These are phyloP conservation scores for Boletus reticulatus DNA, from an alignment of 768 basidiomycete genomes.

Conservation along the genomic window DNA sequence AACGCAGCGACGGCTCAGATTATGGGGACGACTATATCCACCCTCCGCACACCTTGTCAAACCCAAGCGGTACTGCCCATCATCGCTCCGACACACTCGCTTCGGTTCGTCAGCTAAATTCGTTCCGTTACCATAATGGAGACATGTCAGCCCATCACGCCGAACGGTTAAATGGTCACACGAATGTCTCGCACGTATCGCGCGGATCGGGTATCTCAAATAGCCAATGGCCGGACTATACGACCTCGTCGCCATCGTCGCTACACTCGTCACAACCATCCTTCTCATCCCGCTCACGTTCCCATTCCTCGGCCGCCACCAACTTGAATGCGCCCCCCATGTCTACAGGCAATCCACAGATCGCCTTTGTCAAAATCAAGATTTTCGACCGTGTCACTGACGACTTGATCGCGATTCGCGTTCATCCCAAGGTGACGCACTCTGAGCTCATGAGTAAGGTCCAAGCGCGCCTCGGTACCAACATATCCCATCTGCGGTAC, in stretches of 20 bases:
- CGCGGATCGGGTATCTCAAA: conserved; percentile 28
- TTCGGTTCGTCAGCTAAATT: conserved; percentile 35
- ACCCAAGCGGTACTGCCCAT: conserved; percentile 33
- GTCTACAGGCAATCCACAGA: conserved; percentile 74
- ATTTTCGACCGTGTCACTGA: conserved; percentile 93
- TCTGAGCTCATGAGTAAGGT: conserved; percentile 90
- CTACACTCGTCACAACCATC: conserved; percentile 53
- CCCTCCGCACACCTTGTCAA: conserved; percentile 39
- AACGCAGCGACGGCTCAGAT: conserved; percentile 61
- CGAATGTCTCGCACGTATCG: conserved; percentile 26
- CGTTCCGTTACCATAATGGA: conserved; percentile 21
- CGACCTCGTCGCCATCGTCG: conserved; percentile 46
- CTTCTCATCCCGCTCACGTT: conserved; percentile 51
- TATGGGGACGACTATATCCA: conserved; percentile 51
- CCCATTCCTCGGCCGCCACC: conserved; percentile 49
- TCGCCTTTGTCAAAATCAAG: conserved; percentile 97
- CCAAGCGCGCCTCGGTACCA: conserved; percentile 76
- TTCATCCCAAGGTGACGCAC: conserved; percentile 88
- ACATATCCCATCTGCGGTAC: conserved; percentile 69
- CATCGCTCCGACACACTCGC: conserved; percentile 50
- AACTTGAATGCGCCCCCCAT: conserved; percentile 68
- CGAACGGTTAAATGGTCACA: conserved; percentile 31
- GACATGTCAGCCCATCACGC: conserved; percentile 31
- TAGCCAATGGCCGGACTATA: conserved; percentile 26
- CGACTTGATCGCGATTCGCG: conserved; percentile 95